Evolutionary conservation across 1,284 basidiomycete species (phyloP).

Genomic region (Trametes sp.): DNA sequence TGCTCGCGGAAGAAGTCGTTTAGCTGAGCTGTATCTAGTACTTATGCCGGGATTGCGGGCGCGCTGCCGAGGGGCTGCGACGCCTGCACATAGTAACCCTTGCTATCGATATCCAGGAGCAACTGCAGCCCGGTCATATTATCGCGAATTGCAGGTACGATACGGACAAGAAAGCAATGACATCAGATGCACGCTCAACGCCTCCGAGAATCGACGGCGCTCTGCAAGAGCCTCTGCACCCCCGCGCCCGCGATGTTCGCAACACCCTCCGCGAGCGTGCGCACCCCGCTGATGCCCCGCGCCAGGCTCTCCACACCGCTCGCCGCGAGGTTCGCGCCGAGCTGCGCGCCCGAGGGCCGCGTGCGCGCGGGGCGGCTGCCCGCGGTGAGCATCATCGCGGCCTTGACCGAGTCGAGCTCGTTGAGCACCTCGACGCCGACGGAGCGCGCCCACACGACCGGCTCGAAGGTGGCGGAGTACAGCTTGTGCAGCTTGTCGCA

Average conservation of each 20-base stretch:
- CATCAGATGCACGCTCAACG: not conserved
- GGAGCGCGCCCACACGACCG: slow-evolving; percentile 86
- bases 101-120: slow-evolving; percentile 6
- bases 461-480: slow-evolving; percentile 70
- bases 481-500: slow-evolving; percentile 91
- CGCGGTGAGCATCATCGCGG: slow-evolving; percentile 82
- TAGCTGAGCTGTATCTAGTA: slow-evolving; percentile 29
- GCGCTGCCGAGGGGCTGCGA: not conserved
- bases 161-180: not conserved
- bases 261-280: slow-evolving; percentile 30
- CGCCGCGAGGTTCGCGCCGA: slow-evolving; percentile 39
- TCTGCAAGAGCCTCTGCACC: slow-evolving; percentile 30
- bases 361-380: slow-evolving; percentile 53
- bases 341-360: slow-evolving; percentile 11
- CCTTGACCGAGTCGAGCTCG: slow-evolving; percentile 85
- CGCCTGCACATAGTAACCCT: slow-evolving; percentile 12
- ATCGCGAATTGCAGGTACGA: too few relatives aligned
- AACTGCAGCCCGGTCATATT: not conserved
- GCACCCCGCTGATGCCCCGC: slow-evolving; percentile 27
- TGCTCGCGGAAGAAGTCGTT: slow-evolving; percentile 21
- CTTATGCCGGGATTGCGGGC: not conserved
- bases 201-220: slow-evolving; percentile 21
- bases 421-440: slow-evolving; percentile 92
- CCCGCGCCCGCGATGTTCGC: slow-evolving; percentile 32
- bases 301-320: slow-evolving; percentile 39